These are phyloP conservation scores for Aspergillus neoniger DNA, from an alignment of 2,329 filamentous ascomycete species.

Conservation along the genomic window DNA sequence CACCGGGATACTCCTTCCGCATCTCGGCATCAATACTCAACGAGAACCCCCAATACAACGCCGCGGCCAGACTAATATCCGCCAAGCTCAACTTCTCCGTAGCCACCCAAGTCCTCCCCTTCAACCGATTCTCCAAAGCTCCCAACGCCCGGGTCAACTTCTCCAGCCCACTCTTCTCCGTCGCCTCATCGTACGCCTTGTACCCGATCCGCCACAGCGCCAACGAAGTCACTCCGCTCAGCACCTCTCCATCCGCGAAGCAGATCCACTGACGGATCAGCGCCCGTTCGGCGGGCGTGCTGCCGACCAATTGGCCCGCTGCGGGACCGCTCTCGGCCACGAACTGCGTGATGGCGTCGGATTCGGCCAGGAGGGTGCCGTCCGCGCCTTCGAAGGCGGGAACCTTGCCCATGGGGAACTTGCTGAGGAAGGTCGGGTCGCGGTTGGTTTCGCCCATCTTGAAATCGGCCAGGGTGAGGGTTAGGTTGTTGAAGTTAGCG, in stretches of 20 bases:
- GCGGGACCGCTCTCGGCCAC: conserved; percentile 51
- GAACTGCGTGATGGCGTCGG: conserved; percentile 51
- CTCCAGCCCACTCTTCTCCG: conserved; percentile 20
- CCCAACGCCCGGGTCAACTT: conserved; percentile 26
- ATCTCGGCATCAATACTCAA: conserved; percentile 30
- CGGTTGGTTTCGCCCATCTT: conserved; percentile 47
- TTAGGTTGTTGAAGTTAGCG: conserved; percentile 40
- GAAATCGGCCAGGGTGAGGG: conserved; percentile 38
- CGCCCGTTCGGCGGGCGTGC: conserved; percentile 44
- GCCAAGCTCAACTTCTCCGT: conserved; percentile 31
- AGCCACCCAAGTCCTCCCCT: conserved; percentile 27
- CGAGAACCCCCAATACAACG: conserved; percentile 30
- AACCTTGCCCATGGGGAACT: conserved; percentile 57
- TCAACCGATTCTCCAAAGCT: conserved; percentile 24
- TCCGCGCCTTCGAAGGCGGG: conserved; percentile 53
- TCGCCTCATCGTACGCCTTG: conserved; percentile 22
- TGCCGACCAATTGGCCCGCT: conserved; percentile 50
- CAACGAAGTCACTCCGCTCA: conserved; percentile 22
- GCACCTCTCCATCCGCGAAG: conserved; percentile 41
- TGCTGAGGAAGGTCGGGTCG: conserved; percentile 49
- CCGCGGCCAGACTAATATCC: conserved; percentile 29
- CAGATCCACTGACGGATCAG: conserved; percentile 51
- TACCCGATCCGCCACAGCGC: conserved; percentile 25
- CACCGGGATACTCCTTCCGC: conserved; percentile 27
- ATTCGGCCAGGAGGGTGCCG: conserved; percentile 48